phyloP scores from a whole-genome alignment of 768 basidiomycete genomes.

The Auricularia sp. region DNA sequence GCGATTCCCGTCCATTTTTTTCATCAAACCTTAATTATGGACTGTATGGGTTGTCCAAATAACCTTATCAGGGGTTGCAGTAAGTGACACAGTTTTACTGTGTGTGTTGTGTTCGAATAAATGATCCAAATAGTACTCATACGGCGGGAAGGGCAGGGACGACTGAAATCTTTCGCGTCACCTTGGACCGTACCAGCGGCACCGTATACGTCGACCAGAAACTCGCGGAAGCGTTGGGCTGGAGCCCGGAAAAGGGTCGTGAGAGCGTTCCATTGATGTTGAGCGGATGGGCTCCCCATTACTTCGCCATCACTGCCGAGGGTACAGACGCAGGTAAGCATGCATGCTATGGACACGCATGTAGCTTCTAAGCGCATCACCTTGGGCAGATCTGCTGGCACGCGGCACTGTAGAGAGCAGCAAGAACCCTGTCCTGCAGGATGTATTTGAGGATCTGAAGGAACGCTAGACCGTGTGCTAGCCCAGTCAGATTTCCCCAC shows the following conservation, averaged over 20 bases:
- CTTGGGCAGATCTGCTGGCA: background rate
- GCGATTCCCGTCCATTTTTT: no score
- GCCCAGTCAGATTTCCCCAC: no score
- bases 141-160: background rate
- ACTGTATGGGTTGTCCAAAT: no score
- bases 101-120: no score
- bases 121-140: no score
- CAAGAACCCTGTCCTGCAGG: background rate
- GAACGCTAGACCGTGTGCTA: background rate
- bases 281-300: conserved; percentile 12
- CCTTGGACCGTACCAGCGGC: conserved; percentile 46
- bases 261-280: conserved; percentile 9
- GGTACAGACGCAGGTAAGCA: conserved; percentile 12
- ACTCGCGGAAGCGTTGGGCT: conserved; percentile 14
- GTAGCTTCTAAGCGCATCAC: background rate
- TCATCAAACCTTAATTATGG: no score
- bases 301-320: conserved; percentile 12
- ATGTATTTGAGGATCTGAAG: background rate
- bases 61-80: no score
- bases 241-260: conserved; percentile 1
- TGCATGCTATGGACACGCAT: no score
- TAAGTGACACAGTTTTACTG: no score
- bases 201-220: conserved; percentile 13
- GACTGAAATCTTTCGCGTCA: conserved; percentile 35
- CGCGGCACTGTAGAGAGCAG: background rate